Conservation (phyloP, 805 yeast species). For the Cyberlindnera subsufficiens region DNA sequence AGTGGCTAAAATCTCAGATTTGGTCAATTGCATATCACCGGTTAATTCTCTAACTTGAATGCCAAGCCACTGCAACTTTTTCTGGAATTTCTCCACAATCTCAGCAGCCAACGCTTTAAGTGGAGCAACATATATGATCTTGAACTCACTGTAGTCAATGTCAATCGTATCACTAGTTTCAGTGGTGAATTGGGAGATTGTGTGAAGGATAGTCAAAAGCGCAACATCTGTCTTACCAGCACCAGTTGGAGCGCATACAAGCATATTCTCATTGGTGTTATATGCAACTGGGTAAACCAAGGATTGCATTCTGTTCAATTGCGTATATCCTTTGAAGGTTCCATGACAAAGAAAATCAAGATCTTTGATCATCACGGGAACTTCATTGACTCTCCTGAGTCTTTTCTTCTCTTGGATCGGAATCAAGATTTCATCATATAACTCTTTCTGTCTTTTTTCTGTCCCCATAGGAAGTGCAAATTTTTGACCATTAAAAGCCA, state of each 20-base stretch:
- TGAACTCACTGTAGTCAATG: conserved; percentile 78
- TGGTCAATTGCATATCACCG: conserved; percentile 91
- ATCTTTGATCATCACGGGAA: conserved; percentile 51
- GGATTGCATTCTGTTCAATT: conserved; percentile 84
- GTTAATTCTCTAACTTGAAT: conserved; percentile 83
- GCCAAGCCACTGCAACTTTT: conserved; percentile 78
- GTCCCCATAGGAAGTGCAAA: conserved; percentile 80
- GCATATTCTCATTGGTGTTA: conserved; percentile 88
- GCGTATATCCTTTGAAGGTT: conserved; percentile 73
- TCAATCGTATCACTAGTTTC: conserved; percentile 49
- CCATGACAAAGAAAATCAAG: conserved; percentile 77
- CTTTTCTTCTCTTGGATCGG: conserved; percentile 60
- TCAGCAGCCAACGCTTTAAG: conserved; percentile 94
- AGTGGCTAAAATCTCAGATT: conserved; percentile 71
- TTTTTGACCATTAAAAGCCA: conserved; percentile 79
- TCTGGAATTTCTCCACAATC: conserved; percentile 83
- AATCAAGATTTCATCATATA: conserved; percentile 75
- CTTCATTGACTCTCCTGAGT: conserved; percentile 32
- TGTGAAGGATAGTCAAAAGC: conserved; percentile 67
- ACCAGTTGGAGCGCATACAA: conserved; percentile 97
- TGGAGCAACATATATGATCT: conserved; percentile 90
- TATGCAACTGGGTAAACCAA: conserved; percentile 90
- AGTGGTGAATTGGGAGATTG: conserved; percentile 65
- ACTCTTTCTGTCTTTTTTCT: conserved; percentile 51
- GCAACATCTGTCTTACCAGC: conserved; percentile 98